phyloP scores from a whole-genome alignment of 2,329 filamentous ascomycete species.

The Colletotrichum sp. region DNA sequence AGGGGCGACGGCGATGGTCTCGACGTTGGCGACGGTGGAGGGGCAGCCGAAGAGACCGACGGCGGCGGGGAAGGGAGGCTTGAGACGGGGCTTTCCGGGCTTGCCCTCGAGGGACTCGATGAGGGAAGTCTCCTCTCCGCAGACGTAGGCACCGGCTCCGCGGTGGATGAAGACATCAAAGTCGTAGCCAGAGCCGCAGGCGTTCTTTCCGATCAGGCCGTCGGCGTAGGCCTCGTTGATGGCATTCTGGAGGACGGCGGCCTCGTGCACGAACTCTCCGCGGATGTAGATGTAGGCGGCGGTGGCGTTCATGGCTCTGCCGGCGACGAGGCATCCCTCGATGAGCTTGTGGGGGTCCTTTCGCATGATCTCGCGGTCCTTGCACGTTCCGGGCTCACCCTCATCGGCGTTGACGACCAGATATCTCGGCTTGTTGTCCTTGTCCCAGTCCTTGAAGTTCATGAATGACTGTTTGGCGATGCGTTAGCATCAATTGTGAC shows the following conservation, averaged over 20 bases:
- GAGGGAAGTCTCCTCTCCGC: constrained; percentile 96
- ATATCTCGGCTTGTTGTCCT: constrained; percentile 94
- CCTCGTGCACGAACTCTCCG: constrained; percentile 97
- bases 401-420: constrained; percentile 98
- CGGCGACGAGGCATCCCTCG: constrained; percentile 94
- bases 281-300: constrained; percentile 99
- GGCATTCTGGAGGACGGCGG: constrained; percentile 88
- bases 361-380: constrained; percentile 99
- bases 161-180: constrained; percentile 98
- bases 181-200: constrained; percentile 95
- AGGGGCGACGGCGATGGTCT: constrained; percentile 93
- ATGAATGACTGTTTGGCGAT: constrained; percentile 80
- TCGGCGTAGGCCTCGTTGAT: constrained; percentile 98
- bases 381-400: constrained; percentile 98
- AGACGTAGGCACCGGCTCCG: constrained; percentile 96
- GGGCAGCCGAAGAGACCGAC: constrained; percentile 98
- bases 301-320: constrained; percentile 97
- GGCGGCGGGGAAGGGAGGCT: constrained; percentile 97
- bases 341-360: constrained; percentile 99
- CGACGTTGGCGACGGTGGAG: constrained; percentile 96
- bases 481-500: not conserved
- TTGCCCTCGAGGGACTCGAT: constrained; percentile 99
- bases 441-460: constrained; percentile 99
- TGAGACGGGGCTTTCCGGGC: constrained; percentile 96
- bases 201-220: constrained; percentile 97